phyloP scores from a whole-genome alignment of 1,284 basidiomycete species.

The Malassezia psittaci region DNA sequence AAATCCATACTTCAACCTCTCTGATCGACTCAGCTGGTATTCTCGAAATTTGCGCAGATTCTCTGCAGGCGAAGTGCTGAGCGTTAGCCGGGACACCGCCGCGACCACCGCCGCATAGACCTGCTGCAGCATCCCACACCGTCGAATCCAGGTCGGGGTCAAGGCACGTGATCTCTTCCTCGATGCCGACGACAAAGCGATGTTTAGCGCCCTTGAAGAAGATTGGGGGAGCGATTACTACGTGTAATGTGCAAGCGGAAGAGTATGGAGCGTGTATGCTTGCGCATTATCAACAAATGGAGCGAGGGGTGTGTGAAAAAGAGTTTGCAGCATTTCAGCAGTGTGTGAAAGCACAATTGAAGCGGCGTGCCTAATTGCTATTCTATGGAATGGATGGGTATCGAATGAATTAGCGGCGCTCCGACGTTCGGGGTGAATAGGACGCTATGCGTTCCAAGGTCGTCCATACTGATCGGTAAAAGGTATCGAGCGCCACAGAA shows the following conservation, averaged over 20 bases:
- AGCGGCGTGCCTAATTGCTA: background rate
- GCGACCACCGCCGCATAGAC: conserved; percentile 12
- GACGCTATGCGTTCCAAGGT: background rate
- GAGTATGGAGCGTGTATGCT: conserved; percentile 68
- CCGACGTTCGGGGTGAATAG: background rate
- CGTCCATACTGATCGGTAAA: conserved; percentile 25
- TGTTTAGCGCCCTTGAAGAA: conserved; percentile 6
- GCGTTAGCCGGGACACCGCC: conserved; percentile 34
- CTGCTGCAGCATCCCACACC: background rate
- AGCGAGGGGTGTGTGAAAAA: conserved; percentile 61
- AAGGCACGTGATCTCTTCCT: conserved; percentile 1
- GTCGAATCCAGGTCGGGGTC: no score
- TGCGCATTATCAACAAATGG: conserved; percentile 62
- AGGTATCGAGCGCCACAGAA: conserved; percentile 22
- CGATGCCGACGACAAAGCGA: background rate
- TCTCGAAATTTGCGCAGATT: conserved; percentile 30
- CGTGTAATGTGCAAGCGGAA: conserved; percentile 53
- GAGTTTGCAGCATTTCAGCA: conserved; percentile 65
- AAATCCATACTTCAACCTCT: conserved; percentile 40
- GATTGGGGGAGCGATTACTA: background rate
- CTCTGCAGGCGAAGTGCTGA: conserved; percentile 33
- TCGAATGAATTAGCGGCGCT: background rate
- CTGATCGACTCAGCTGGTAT: conserved; percentile 26
- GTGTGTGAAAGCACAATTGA: conserved; percentile 55
- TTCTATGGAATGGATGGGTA: background rate